These are phyloP conservation scores for Calonectria hongkongensis DNA, from an alignment of 2,329 filamentous ascomycete species.

Conservation along the genomic window DNA sequence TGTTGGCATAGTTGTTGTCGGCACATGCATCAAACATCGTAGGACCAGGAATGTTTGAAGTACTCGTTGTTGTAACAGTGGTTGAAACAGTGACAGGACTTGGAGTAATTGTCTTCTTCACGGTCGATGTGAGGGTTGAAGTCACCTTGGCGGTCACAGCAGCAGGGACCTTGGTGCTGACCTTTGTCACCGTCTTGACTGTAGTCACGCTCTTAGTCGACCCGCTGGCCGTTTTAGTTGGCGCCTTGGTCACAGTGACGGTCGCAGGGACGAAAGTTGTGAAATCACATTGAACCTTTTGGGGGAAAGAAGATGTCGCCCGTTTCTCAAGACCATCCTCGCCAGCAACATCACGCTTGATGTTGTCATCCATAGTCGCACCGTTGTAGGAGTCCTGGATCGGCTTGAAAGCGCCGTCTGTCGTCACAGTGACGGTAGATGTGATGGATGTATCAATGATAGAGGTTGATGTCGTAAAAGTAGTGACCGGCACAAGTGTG, in stretches of 20 bases:
- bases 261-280: neutral
- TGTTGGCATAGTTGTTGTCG: constrained; percentile 16
- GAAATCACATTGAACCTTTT: neutral
- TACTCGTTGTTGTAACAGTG: neutral
- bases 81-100: neutral
- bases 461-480: neutral
- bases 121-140: neutral
- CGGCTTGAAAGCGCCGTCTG: neutral
- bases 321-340: neutral
- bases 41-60: neutral
- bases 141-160: neutral
- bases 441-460: neutral
- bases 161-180: constrained; percentile 2
- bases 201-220: neutral
- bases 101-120: constrained; percentile 9
- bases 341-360: neutral
- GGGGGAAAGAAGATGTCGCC: neutral
- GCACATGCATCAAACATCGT: constrained; percentile 5
- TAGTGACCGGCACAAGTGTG: neutral
- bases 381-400: neutral
- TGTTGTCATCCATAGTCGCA: neutral
- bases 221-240: constrained; percentile 7
- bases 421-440: neutral
- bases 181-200: neutral
- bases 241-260: constrained; percentile 9